A percentile compares a stretch with the other conserved stretches of the same genome.
These are phyloP conservation scores for Kwoniella newhampshirensis DNA, from an alignment of 768 basidiomycete species.

Conservation along the genomic window DNA sequence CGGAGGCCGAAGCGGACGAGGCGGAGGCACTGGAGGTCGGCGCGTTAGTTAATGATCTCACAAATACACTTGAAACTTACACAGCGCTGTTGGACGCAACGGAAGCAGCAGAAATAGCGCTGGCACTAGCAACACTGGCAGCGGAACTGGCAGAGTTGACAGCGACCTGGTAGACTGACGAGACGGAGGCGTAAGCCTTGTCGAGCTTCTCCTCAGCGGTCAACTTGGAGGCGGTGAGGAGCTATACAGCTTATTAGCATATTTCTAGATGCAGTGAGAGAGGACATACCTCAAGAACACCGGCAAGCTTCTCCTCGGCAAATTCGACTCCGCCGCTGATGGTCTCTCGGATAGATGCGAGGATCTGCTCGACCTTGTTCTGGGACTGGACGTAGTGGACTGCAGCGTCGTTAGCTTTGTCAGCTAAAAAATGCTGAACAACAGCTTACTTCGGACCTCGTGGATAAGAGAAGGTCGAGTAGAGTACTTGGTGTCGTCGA, in stretches of 20 bases:
- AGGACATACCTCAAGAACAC: constrained; percentile 47
- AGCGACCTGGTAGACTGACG: constrained; percentile 39
- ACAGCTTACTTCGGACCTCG: constrained; percentile 59
- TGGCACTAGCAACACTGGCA: constrained; percentile 43
- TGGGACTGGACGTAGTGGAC: constrained; percentile 74
- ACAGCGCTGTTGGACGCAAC: constrained; percentile 44
- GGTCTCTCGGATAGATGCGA: constrained; percentile 65
- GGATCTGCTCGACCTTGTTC: constrained; percentile 61
- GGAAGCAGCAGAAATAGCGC: constrained; percentile 49
- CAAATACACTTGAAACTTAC: constrained; percentile 35
- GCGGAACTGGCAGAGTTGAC: constrained; percentile 41
- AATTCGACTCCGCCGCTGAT: constrained; percentile 68
- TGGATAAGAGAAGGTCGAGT: constrained; percentile 71
- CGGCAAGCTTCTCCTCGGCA: constrained; percentile 71
- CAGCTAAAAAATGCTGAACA: background rate
- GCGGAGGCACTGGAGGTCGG: constrained; percentile 46
- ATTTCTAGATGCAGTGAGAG: background rate
- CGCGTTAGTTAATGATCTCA: constrained; percentile 9
- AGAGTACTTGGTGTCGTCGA: constrained; percentile 66
- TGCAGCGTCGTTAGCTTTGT: constrained; percentile 28
- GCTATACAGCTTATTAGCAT: constrained; percentile 49
- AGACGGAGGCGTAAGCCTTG: constrained; percentile 46
- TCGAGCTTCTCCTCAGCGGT: constrained; percentile 53
- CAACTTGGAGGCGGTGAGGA: constrained; percentile 52
- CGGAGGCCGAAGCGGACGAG: constrained; percentile 42